Evolutionary conservation across 306 rosid genomes (phyloP).

Genomic region (Coriaria nepalensis): DNA sequence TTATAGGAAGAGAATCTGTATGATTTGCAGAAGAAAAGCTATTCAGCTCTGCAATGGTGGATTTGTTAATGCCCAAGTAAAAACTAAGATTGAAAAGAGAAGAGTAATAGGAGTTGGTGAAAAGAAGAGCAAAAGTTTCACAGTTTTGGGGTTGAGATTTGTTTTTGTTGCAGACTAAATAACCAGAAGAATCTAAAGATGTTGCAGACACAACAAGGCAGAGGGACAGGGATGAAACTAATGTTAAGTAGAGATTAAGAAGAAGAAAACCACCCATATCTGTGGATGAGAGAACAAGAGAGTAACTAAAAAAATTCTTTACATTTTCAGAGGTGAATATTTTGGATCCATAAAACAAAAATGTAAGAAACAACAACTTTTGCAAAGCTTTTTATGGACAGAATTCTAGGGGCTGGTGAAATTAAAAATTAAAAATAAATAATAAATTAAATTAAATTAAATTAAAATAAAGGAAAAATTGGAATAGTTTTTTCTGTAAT

Average conservation of each 20-base stretch:
- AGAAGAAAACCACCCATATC: too few relatives aligned
- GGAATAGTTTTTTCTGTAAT: conserved; percentile 1
- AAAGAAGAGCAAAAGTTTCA: conserved; percentile 50
- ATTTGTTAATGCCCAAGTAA: conserved; percentile 49
- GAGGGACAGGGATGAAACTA: conserved; percentile 32
- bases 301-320: too few relatives aligned
- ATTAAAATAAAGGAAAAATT: too few relatives aligned
- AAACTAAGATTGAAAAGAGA: conserved; percentile 60
- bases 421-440: too few relatives aligned
- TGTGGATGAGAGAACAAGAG: too few relatives aligned
- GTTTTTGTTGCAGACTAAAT: conserved; percentile 28
- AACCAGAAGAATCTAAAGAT: conserved; percentile 37
- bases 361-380: conserved; percentile 12
- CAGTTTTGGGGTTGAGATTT: conserved; percentile 31
- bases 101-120: conserved; percentile 48
- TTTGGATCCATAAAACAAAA: conserved; percentile 49
- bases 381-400: conserved; percentile 25
- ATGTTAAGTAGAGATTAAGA: conserved; percentile 20
- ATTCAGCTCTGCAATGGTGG: conserved; percentile 41
- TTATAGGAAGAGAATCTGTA: conserved; percentile 38
- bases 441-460: too few relatives aligned
- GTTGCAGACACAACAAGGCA: conserved; percentile 31
- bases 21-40: conserved; percentile 39
- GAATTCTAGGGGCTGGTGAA: conserved; percentile 38
- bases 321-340: conserved; percentile 20